phyloP scores from a whole-genome alignment of 2,329 filamentous ascomycete species.

The Trichoderma guizhouense region DNA sequence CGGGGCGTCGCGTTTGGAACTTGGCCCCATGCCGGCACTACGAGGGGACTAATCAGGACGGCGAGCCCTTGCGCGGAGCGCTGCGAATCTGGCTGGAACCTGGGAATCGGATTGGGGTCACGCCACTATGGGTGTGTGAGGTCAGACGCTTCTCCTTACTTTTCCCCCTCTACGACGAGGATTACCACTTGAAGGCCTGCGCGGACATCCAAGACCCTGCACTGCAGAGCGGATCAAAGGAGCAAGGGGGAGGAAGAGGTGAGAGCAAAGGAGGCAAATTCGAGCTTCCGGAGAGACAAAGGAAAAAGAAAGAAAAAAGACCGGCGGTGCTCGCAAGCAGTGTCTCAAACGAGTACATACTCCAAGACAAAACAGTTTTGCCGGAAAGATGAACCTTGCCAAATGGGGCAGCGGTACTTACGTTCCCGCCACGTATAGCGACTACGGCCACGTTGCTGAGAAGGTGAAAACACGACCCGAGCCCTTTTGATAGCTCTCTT shows the following conservation, averaged over 20 bases:
- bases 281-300: not conserved
- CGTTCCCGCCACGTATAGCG: not conserved
- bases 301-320: not conserved
- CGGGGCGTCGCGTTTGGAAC: conserved; percentile 26
- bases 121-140: not conserved
- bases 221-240: not conserved
- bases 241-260: not conserved
- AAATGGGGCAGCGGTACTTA: not conserved
- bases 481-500: not conserved
- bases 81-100: conserved; percentile 31
- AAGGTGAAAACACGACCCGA: not conserved
- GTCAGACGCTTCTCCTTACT: conserved; percentile 12
- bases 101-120: conserved; percentile 26
- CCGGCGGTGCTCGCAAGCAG: not conserved
- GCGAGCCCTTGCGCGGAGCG: not conserved
- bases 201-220: not conserved
- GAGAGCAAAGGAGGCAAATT: not conserved
- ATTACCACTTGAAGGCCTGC: not conserved
- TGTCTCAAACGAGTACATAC: not conserved
- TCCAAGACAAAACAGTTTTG: not conserved
- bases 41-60: not conserved
- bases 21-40: conserved; percentile 27
- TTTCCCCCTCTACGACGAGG: not conserved
- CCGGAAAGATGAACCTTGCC: not conserved
- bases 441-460: not conserved